phyloP scores from a whole-genome alignment of 306 rosid genomes.

The Prunus armeniaca region DNA sequence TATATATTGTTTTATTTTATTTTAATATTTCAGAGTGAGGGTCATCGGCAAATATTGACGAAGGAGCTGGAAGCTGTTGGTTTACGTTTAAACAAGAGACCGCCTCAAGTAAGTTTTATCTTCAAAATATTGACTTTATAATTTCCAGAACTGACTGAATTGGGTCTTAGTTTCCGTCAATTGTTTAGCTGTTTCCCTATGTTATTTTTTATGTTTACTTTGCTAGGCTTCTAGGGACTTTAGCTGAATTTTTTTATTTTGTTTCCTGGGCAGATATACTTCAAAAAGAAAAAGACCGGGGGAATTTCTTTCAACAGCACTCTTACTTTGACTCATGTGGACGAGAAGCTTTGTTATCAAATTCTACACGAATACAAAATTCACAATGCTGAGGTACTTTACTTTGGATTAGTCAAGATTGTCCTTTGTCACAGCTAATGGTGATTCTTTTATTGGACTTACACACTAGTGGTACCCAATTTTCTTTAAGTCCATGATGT shows the following conservation, averaged over 20 bases:
- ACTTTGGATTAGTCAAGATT: neutral
- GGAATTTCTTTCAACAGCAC: conserved; percentile 99
- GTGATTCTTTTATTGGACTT: neutral
- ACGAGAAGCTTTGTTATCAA: conserved; percentile 98
- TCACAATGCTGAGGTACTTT: conserved; percentile 96
- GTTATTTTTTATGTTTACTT: neutral
- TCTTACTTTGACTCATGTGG: conserved; percentile 83
- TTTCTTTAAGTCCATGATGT: neutral
- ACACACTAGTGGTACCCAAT: neutral
- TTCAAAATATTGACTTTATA: conserved; percentile 6
- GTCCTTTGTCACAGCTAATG: neutral
- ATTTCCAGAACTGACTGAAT: neutral
- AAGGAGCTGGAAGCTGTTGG: conserved; percentile 99
- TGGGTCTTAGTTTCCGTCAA: neutral
- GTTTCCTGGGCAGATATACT: conserved; percentile 74
- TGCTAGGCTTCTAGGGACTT: conserved; percentile 3
- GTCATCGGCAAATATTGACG: conserved; percentile 97
- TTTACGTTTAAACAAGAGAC: conserved; percentile 90
- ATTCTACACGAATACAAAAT: conserved; percentile 98
- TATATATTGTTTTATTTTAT: neutral
- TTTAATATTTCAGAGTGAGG: conserved; percentile 73
- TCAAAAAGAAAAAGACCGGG: conserved; percentile 95
- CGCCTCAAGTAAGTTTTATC: conserved; percentile 74
- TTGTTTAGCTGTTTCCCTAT: neutral
- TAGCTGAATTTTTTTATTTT: neutral